Evolutionary conservation across 208 protist genomes (phyloP).

Genomic region (Trichomonas tenax): DNA sequence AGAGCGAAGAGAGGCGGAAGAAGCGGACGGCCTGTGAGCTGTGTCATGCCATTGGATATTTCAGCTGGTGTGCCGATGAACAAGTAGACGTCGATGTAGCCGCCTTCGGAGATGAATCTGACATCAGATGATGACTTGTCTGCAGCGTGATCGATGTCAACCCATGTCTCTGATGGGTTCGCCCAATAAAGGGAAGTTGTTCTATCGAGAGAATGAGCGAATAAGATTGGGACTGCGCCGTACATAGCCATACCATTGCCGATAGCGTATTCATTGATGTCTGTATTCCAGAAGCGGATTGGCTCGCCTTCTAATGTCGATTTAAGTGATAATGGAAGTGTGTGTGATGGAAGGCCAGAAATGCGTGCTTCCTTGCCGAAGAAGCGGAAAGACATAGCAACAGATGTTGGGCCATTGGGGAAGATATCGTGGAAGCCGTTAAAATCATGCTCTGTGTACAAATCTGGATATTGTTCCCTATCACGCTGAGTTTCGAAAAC

Average conservation of each 20-base stretch:
- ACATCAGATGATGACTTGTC: conserved; percentile 30
- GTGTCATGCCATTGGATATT: conserved; percentile 70
- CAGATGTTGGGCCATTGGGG: neutral
- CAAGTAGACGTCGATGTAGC: conserved; percentile 81
- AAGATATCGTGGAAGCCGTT: neutral
- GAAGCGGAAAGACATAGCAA: neutral
- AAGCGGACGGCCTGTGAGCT: conserved; percentile 66
- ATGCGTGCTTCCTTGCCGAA: neutral
- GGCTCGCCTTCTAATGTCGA: neutral
- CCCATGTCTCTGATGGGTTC: neutral
- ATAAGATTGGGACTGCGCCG: neutral
- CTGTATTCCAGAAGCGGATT: neutral
- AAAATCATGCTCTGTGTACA: neutral
- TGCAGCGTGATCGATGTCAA: neutral
- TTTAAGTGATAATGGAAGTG: neutral
- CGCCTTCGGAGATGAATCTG: conserved; percentile 73
- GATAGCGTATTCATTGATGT: neutral
- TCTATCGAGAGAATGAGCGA: neutral
- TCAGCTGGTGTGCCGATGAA: conserved; percentile 64
- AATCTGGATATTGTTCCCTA: neutral
- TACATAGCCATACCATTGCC: neutral
- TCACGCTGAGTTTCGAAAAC: neutral
- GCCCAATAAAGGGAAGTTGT: neutral
- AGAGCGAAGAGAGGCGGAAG: conserved; percentile 83
- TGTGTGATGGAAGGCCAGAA: neutral